These are phyloP conservation scores for Pontederia paniculata DNA, from an alignment of 176 grass and related monocot species.

Conservation along the genomic window DNA sequence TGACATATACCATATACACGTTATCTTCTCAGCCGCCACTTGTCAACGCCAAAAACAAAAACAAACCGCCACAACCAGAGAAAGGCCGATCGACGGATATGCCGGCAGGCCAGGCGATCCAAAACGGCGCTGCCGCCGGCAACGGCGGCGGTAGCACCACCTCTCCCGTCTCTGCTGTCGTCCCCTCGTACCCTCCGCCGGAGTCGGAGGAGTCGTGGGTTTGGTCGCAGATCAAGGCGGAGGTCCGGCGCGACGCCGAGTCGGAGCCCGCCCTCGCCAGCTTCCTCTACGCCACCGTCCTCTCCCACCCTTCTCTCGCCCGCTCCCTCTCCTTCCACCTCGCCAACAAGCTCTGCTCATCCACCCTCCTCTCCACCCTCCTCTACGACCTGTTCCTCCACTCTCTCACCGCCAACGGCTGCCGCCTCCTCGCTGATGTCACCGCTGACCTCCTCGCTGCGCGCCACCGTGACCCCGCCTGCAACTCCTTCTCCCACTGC, in stretches of 20 bases:
- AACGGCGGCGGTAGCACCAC: neutral
- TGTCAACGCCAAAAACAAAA: too few relatives aligned
- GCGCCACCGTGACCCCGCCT: conserved; percentile 55
- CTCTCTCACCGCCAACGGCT: conserved; percentile 37
- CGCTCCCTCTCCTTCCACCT: conserved; percentile 77
- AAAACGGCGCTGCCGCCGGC: neutral
- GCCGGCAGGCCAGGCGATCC: neutral
- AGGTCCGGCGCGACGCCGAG: conserved; percentile 60
- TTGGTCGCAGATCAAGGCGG: conserved; percentile 81
- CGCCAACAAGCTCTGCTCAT: conserved; percentile 86
- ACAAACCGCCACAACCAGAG: too few relatives aligned
- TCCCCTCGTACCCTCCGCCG: conserved; percentile 53
- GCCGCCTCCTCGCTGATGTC: conserved; percentile 30
- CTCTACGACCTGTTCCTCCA: conserved; percentile 74
- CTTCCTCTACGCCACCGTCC: conserved; percentile 73
- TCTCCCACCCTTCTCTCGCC: conserved; percentile 53
- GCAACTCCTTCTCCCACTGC: conserved; percentile 69
- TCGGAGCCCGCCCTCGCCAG: conserved; percentile 70
- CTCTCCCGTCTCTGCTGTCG: neutral
- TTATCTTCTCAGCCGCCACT: too few relatives aligned
- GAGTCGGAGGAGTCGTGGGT: conserved; percentile 77
- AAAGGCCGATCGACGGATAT: neutral
- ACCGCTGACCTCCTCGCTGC: conserved; percentile 55
- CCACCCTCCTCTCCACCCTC: conserved; percentile 68
- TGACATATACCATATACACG: too few relatives aligned